Percentiles rank a stretch among this genome's conserved stretches.
These are phyloP conservation scores for Trichoderma harzianum DNA, from an alignment of 2,329 filamentous ascomycete species.

Conservation along the genomic window DNA sequence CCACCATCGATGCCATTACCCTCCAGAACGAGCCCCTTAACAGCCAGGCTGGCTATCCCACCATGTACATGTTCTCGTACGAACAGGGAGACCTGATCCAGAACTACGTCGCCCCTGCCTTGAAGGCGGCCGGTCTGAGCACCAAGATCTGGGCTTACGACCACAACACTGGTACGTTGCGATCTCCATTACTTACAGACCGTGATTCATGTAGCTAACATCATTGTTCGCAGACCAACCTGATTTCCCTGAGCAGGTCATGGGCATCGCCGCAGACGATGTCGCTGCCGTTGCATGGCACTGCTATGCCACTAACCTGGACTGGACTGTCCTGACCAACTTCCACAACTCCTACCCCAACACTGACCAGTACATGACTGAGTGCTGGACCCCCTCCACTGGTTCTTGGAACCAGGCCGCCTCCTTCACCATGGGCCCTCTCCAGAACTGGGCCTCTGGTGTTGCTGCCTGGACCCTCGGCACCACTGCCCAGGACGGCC, in stretches of 20 bases:
- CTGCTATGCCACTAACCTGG: conserved; percentile 35
- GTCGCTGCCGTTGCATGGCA: conserved; percentile 39
- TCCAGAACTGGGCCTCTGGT: conserved; percentile 44
- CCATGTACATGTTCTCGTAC: conserved; percentile 20
- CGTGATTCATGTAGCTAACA: neutral
- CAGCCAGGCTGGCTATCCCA: conserved; percentile 18
- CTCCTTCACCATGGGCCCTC: conserved; percentile 48
- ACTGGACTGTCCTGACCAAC: conserved; percentile 36
- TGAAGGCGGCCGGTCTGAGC: conserved; percentile 15
- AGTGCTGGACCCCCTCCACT: conserved; percentile 40
- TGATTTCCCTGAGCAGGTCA: conserved; percentile 36
- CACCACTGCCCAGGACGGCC: conserved; percentile 40
- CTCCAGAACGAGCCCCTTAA: conserved; percentile 22
- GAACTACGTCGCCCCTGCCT: conserved; percentile 18
- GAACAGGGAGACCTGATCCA: conserved; percentile 20
- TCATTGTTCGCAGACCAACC: conserved; percentile 26
- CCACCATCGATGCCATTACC: conserved; percentile 18
- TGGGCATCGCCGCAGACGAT: conserved; percentile 31
- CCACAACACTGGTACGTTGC: conserved; percentile 32
- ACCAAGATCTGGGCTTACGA: conserved; percentile 20
- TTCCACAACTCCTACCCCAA: conserved; percentile 38
- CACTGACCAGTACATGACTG: conserved; percentile 46
- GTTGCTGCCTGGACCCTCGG: conserved; percentile 44
- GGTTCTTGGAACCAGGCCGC: conserved; percentile 35
- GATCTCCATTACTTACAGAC: neutral